phyloP scores from a whole-genome alignment of 1,284 basidiomycete genomes.

The Rhodotorula sp. region DNA sequence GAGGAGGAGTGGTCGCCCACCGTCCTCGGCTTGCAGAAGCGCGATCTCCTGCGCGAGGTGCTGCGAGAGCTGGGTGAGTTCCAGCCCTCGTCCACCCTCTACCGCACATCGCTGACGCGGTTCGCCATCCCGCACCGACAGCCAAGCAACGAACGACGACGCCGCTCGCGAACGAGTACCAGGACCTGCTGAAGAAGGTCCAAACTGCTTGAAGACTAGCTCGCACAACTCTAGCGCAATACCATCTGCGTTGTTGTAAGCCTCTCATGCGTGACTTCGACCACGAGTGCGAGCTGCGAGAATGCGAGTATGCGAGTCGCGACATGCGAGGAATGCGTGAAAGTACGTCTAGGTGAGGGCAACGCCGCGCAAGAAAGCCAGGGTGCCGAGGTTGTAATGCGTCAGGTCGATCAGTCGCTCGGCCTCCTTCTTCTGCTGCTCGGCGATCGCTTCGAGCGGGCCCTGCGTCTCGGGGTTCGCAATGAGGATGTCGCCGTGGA shows the following conservation, averaged over 20 bases:
- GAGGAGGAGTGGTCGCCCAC: conserved; percentile 63
- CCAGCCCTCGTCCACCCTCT: neutral
- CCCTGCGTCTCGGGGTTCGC: conserved; percentile 27
- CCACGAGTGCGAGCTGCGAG: neutral
- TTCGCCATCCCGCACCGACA: conserved; percentile 45
- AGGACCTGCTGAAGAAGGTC: conserved; percentile 62
- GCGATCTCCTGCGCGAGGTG: conserved; percentile 75
- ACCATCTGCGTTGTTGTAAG: neutral
- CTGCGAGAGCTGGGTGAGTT: conserved; percentile 69
- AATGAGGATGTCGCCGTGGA: conserved; percentile 80
- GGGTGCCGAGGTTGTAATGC: conserved; percentile 35
- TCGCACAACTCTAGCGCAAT: no score
- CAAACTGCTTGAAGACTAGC: conserved; percentile 1
- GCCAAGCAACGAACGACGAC: conserved; percentile 68
- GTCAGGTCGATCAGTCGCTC: conserved; percentile 36
- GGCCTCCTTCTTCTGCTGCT: conserved; percentile 34
- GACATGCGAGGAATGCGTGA: no score
- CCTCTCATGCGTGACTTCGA: neutral
- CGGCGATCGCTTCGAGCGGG: conserved; percentile 16
- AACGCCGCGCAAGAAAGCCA: conserved; percentile 35
- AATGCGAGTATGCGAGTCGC: neutral
- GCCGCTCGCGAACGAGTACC: conserved; percentile 72
- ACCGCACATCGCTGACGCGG: neutral
- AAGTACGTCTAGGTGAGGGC: conserved; percentile 19
- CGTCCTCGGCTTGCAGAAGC: conserved; percentile 67